Base-by-base conservation (phyloP, 495 filamentous ascomycete genomes). In the Aspergillus mulundensis region DNA sequence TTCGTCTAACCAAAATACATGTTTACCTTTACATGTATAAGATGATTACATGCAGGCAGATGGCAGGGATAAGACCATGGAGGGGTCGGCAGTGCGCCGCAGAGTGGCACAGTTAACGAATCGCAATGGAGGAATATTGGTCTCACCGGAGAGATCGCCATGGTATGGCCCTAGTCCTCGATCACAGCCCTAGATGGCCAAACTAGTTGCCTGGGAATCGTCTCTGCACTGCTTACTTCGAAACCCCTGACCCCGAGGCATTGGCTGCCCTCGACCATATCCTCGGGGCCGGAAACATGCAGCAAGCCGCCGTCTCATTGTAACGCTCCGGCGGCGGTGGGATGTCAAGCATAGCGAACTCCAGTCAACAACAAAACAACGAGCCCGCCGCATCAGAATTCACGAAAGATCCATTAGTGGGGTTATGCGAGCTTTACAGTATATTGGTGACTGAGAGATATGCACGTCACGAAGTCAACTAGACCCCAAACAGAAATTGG, bases 31-130 rank as follows among this genome's bases (percentile, higher is more conserved):
- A 14, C 19, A 56, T 19, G 30, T 28, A 53, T 53, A 34, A 12
- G 21, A 50, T 46, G 46, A 61, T 60, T 58, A 66, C 58, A 52
- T 49, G 32, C 56, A 58, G 30, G n/a, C 36, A 50, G 42, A 51
- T 32, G 18, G 30, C 56, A 44, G 38, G 50, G 21, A 56, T 10
- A 36, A 14, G 32, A 10, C 12, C 32, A 10, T 54, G 57, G 65
- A 62, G 62, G 65, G 65, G 62, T 59, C 51, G 47, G 43, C 21
- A 30, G 57, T 56, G 47, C 43, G 23, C 57, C 44, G 43, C 50
- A 54, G 56, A 57, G 56, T 54, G 47, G 57, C 57, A 58, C 57
- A 53, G 43, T 57, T 53, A 21, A 58, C 57, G 42, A 48, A 41
- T 34, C 44, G 23, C 39, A 46, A 45, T 18, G 18, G n/a, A 45